Conservation (phyloP, 129 eudicot genomes). For the Silybum marianum region DNA sequence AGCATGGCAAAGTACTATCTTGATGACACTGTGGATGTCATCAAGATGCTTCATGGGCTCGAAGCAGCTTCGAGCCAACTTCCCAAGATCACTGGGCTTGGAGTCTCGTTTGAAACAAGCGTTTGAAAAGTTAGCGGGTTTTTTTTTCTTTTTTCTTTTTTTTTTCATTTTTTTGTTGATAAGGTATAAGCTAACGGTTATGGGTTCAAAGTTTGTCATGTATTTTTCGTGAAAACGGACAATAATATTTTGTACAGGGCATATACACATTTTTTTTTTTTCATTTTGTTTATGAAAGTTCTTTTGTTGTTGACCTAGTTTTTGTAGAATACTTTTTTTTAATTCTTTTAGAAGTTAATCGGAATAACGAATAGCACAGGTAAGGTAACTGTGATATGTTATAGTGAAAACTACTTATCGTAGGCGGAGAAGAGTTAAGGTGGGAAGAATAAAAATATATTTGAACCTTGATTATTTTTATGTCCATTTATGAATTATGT, state of each 20-base stretch:
- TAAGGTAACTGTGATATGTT: no score
- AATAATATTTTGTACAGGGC: conserved; percentile 34
- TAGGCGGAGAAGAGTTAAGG: no score
- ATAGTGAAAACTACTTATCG: no score
- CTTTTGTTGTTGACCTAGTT: conserved; percentile 2
- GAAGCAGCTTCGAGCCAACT: conserved; percentile 44
- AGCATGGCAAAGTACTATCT: conserved; percentile 96
- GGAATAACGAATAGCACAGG: no score
- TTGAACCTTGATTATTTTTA: no score
- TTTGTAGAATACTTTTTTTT: background rate
- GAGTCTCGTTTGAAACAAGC: conserved; percentile 40
- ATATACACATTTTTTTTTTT: conserved; percentile 25
- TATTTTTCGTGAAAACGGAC: background rate
- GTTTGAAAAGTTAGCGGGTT: conserved; percentile 1
- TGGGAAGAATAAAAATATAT: no score
- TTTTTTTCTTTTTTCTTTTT: background rate
- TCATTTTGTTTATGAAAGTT: conserved; percentile 4
- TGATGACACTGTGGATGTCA: conserved; percentile 76
- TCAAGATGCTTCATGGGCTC: conserved; percentile 77
- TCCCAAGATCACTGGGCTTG: conserved; percentile 33
- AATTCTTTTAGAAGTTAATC: no score
- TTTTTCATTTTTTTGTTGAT: background rate
- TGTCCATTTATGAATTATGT: no score
- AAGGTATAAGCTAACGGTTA: background rate
- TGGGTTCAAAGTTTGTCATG: background rate